Evolutionary conservation across 2,329 filamentous ascomycete genomes (phyloP).

Genomic region (Claviceps sp.): DNA sequence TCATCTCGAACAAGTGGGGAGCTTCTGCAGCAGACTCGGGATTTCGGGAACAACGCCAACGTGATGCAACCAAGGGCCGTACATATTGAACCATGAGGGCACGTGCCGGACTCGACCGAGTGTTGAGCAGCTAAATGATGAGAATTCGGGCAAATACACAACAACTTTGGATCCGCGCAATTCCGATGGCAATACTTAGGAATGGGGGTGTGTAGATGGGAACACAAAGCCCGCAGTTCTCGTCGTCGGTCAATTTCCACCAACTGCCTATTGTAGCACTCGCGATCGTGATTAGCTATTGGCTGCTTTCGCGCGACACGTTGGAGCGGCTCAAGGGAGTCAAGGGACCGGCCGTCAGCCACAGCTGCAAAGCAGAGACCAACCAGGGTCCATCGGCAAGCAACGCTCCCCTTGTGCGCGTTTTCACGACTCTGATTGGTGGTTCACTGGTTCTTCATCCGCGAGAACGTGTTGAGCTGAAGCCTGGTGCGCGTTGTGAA

Average conservation of each 20-base stretch:
- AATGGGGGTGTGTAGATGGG: not conserved
- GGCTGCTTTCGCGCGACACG: no score
- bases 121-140: not conserved
- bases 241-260: not conserved
- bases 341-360: not conserved
- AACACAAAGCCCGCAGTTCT: not conserved
- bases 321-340: no score
- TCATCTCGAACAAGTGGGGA: slow-evolving; percentile 1
- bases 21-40: not conserved
- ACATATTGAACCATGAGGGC: slow-evolving; percentile 1
- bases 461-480: not conserved
- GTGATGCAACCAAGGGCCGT: slow-evolving; percentile 2
- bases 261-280: not conserved
- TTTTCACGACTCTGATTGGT: slow-evolving; percentile 2
- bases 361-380: not conserved
- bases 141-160: not conserved
- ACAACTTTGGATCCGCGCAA: not conserved
- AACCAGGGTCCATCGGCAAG: not conserved
- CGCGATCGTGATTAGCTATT: not conserved
- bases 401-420: slow-evolving; percentile 1
- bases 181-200: not conserved
- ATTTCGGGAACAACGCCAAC: not conserved
- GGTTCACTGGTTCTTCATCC: not conserved
- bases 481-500: no score
- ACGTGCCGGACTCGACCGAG: slow-evolving; percentile 1